A percentile compares a stretch with the other conserved stretches of the same genome.
These are phyloP conservation scores for Ustilago nuda DNA, from an alignment of 1,284 basidiomycete genomes.

Conservation along the genomic window DNA sequence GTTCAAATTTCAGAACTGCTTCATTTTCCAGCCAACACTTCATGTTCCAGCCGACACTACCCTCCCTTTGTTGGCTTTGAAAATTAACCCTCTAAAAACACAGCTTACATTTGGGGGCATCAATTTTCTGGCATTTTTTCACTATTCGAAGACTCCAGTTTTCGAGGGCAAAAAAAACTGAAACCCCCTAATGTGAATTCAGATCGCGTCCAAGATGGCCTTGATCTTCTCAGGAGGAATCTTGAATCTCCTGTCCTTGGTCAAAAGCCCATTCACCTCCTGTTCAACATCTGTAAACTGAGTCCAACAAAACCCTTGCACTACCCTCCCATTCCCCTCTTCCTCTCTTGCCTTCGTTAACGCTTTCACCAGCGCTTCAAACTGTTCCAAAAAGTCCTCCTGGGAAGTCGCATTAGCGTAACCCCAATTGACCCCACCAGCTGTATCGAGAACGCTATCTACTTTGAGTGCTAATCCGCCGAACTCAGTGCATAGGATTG, in stretches of 20 bases:
- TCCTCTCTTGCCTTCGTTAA: conserved; percentile 9
- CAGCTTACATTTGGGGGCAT: too few relatives aligned
- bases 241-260: conserved; percentile 40
- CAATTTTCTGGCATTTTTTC: too few relatives aligned
- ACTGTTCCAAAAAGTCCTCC: conserved; percentile 30
- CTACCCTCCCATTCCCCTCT: conserved; percentile 16
- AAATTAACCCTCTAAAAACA: too few relatives aligned
- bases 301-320: conserved; percentile 56
- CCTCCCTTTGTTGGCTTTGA: too few relatives aligned
- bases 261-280: conserved; percentile 52
- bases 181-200: not conserved
- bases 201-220: conserved; percentile 44
- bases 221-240: conserved; percentile 37
- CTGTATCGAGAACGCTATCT: conserved; percentile 15
- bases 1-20: too few relatives aligned
- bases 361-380: conserved; percentile 32
- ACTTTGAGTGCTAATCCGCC: conserved; percentile 40
- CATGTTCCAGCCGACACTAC: too few relatives aligned
- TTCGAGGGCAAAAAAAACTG: too few relatives aligned
- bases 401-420: conserved; percentile 36
- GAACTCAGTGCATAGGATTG: conserved; percentile 52
- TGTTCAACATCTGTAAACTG: conserved; percentile 52
- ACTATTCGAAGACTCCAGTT: too few relatives aligned
- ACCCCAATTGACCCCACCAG: conserved; percentile 37
- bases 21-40: too few relatives aligned